Conservation (phyloP, 2,329 filamentous ascomycete species). For the Penicillium sumatraense region DNA sequence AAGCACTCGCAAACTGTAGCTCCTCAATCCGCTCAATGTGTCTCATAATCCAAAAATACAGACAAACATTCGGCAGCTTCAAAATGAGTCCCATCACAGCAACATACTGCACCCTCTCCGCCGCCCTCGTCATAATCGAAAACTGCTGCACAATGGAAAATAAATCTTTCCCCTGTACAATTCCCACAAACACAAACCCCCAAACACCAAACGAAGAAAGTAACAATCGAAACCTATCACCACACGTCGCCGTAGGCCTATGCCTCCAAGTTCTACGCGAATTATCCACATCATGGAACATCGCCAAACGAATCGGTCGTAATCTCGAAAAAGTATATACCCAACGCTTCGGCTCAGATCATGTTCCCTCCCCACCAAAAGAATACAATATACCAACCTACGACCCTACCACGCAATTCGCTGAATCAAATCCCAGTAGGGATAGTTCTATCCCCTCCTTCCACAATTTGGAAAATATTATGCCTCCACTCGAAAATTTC, state of each 20-base stretch:
- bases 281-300: conserved; percentile 28
- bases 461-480: background rate
- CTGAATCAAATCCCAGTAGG: background rate
- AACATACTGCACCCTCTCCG: conserved; percentile 42
- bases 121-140: conserved; percentile 33
- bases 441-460: too few species aligned
- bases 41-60: conserved; percentile 35
- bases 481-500: background rate
- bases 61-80: conserved; percentile 40
- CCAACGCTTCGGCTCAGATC: conserved; percentile 17
- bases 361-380: conserved; percentile 9
- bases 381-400: background rate
- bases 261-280: conserved; percentile 24
- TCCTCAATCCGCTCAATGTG: conserved; percentile 31
- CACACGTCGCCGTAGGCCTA: conserved; percentile 20
- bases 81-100: conserved; percentile 40
- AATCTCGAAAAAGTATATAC: conserved; percentile 27
- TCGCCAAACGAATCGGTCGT: conserved; percentile 25
- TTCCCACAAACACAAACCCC: background rate
- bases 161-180: background rate
- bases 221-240: background rate
- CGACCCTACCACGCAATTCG: background rate
- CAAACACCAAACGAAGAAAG: conserved; percentile 1
- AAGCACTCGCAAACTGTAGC: conserved; percentile 20
- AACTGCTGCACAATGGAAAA: conserved; percentile 16